Conservation (phyloP, 2,329 filamentous ascomycete species). For the Sporothrix schenckii region DNA sequence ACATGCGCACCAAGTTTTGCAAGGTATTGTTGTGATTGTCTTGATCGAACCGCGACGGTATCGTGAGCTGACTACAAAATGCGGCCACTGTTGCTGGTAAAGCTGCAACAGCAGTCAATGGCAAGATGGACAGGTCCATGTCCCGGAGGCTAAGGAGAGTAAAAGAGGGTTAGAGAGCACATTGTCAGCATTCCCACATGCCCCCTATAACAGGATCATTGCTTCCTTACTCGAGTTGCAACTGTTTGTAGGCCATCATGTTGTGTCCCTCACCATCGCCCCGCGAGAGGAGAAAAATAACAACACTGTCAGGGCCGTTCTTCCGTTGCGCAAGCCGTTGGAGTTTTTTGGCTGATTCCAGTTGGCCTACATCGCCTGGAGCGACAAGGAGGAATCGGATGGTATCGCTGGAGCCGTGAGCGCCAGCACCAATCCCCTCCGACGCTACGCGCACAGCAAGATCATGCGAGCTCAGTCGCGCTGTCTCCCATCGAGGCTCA, state of each 20-base stretch:
- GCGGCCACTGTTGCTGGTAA: slow-evolving; percentile 47
- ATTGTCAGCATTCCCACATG: neutral
- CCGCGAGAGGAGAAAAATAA: slow-evolving; percentile 49
- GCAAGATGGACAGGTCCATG: slow-evolving; percentile 48
- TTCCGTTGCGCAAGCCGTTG: slow-evolving; percentile 42
- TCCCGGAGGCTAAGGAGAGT: slow-evolving; percentile 42
- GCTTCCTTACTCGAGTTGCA: slow-evolving; percentile 51
- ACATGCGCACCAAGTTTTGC: slow-evolving; percentile 16
- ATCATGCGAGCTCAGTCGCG: slow-evolving; percentile 47
- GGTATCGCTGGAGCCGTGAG: slow-evolving; percentile 30
- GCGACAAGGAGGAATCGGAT: slow-evolving; percentile 50
- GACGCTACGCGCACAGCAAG: slow-evolving; percentile 47
- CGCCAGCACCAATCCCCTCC: neutral
- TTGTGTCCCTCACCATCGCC: slow-evolving; percentile 36
- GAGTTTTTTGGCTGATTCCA: slow-evolving; percentile 43
- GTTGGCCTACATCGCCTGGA: slow-evolving; percentile 43
- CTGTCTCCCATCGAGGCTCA: slow-evolving; percentile 37
- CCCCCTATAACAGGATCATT: no score
- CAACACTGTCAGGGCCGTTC: slow-evolving; percentile 39
- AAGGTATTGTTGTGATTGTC: neutral
- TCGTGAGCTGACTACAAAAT: slow-evolving; percentile 43
- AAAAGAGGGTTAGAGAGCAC: no score
- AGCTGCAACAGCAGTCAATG: slow-evolving; percentile 45
- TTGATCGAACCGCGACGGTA: neutral
- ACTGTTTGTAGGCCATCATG: slow-evolving; percentile 40